A percentile compares a stretch with the other conserved stretches of the same genome.
These are phyloP conservation scores for Colletotrichum costaricense DNA, from an alignment of 2,329 filamentous ascomycete genomes.

Conservation along the genomic window DNA sequence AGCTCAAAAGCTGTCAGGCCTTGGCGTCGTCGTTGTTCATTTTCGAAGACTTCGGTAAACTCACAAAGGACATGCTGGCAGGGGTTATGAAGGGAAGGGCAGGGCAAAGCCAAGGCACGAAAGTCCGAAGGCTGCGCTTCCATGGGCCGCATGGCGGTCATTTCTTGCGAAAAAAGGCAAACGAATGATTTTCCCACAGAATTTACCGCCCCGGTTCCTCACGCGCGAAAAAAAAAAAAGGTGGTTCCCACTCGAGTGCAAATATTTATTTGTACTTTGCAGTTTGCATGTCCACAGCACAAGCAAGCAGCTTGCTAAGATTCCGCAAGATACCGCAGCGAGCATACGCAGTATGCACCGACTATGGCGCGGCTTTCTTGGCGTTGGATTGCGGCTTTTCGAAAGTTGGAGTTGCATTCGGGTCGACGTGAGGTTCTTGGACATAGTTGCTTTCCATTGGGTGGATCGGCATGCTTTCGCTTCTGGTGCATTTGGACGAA, in stretches of 20 bases:
- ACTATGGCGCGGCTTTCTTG: slow-evolving; percentile 2
- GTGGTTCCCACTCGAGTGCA: neutral
- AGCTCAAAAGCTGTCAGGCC: neutral
- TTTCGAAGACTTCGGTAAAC: neutral
- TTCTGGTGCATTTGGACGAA: neutral
- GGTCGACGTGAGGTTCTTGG: neutral
- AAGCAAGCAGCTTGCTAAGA: neutral
- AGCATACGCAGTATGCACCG: neutral
- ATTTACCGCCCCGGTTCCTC: neutral
- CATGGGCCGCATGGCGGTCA: neutral
- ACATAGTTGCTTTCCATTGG: neutral
- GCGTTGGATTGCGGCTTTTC: neutral
- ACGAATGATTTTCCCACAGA: neutral
- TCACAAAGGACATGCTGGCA: neutral
- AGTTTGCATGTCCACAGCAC: neutral
- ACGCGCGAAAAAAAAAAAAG: neutral
- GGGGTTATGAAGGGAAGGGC: neutral
- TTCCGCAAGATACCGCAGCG: neutral
- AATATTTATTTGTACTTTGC: neutral
- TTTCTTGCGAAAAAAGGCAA: neutral
- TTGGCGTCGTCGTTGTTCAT: neutral
- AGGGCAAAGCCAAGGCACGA: neutral
- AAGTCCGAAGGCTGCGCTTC: neutral
- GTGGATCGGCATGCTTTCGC: neutral
- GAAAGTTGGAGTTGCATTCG: neutral